Conservation (phyloP, 768 basidiomycete genomes). For the Psilocybe cyanescens region DNA sequence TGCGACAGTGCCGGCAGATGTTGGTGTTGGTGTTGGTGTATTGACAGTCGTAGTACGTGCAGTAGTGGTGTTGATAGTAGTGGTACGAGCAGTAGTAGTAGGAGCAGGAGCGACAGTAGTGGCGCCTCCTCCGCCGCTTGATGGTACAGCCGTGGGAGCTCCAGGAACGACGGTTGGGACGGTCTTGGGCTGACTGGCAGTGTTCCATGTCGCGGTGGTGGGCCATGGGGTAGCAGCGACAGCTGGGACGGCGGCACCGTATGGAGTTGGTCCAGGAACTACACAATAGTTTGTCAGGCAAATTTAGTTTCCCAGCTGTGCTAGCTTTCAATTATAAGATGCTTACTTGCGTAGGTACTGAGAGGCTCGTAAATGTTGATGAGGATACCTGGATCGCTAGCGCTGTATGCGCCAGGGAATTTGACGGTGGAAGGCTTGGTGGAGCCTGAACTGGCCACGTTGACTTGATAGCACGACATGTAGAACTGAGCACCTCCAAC, state of each 20-base stretch:
- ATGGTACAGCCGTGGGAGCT: neutral
- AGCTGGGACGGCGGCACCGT: slow-evolving; percentile 40
- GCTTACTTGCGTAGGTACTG: slow-evolving; percentile 42
- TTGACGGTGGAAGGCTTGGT: slow-evolving; percentile 51
- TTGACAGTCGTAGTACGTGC: neutral
- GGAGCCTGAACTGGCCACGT: slow-evolving; percentile 53
- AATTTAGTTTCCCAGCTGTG: neutral
- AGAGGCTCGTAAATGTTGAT: slow-evolving; percentile 52
- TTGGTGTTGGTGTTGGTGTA: slow-evolving; percentile 4
- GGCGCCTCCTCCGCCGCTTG: neutral
- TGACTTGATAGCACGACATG: slow-evolving; percentile 65
- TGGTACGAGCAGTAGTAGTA: neutral
- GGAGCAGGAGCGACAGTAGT: neutral
- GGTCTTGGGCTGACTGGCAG: slow-evolving; percentile 11
- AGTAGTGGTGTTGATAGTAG: neutral
- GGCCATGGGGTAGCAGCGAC: slow-evolving; percentile 47
- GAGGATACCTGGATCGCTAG: slow-evolving; percentile 65
- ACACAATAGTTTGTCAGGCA: neutral
- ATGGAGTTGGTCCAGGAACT: slow-evolving; percentile 54
- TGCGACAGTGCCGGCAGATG: slow-evolving; percentile 11
- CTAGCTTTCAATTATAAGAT: too few relatives aligned
- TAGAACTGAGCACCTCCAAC: slow-evolving; percentile 80
- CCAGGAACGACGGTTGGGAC: slow-evolving; percentile 18
- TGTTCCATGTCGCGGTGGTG: slow-evolving; percentile 45
- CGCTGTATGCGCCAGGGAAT: slow-evolving; percentile 75